A percentile compares a stretch with the other conserved stretches of the same genome.
phyloP scores from a whole-genome alignment of 257 asterid genomes.

The Gynochthodes officinalis region DNA sequence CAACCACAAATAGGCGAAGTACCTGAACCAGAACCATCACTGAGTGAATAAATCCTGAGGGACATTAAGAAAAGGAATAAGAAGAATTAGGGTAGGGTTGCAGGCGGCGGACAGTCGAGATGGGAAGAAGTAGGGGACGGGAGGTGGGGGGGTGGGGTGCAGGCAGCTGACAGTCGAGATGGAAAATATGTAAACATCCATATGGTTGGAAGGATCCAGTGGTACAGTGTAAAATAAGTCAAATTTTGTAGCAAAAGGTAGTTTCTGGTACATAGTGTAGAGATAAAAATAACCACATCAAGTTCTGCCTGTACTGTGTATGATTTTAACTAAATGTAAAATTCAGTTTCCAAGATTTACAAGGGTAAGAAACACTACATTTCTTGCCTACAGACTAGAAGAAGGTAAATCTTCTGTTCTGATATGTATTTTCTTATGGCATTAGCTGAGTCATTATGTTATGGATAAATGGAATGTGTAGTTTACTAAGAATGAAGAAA shows the following conservation, averaged over 20 bases:
- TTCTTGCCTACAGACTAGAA: neutral
- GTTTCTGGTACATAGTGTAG: constrained; percentile 1
- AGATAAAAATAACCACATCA: neutral
- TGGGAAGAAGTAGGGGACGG: too few relatives aligned
- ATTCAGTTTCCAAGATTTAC: neutral
- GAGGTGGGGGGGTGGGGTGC: too few relatives aligned
- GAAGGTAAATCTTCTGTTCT: neutral
- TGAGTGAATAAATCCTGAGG: constrained; percentile 21
- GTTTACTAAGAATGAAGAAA: neutral
- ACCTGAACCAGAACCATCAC: constrained; percentile 34
- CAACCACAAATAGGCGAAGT: constrained; percentile 27
- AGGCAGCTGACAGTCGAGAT: neutral
- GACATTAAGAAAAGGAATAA: neutral
- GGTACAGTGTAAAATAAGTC: neutral
- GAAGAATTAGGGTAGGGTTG: neutral
- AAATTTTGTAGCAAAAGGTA: constrained; percentile 8
- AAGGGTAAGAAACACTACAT: neutral
- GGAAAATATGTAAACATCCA: too few relatives aligned
- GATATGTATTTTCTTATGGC: neutral
- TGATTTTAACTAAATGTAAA: neutral
- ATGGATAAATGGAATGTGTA: neutral
- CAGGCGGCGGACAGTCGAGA: neutral
- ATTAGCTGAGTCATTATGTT: neutral
- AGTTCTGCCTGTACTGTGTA: neutral
- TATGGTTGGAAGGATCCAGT: neutral